A percentile compares a stretch with the other conserved stretches of the same genome.
Conservation (phyloP, 371 early-diverging fungal genomes). For the Rhizopus sp. region DNA sequence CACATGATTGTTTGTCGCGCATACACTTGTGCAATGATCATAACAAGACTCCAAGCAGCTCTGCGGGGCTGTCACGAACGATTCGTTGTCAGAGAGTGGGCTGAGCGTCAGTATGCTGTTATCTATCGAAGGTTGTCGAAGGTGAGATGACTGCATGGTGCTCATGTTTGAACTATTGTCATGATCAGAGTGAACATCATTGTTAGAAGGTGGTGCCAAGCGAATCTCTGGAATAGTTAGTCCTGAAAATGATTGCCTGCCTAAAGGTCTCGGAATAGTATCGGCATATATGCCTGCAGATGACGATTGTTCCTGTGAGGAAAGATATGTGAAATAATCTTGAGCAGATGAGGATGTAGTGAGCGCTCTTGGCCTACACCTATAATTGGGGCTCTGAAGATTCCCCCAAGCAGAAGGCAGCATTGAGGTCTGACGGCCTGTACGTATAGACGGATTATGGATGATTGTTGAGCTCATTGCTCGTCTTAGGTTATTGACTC, state of each 20-base stretch:
- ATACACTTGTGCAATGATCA: slow-evolving; percentile 1
- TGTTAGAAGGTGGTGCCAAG: slow-evolving; percentile 34
- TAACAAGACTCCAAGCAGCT: slow-evolving; percentile 21
- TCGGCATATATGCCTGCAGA: neutral
- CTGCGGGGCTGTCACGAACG: slow-evolving; percentile 35
- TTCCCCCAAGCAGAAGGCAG: slow-evolving; percentile 30
- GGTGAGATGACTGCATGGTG: no score
- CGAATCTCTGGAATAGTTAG: slow-evolving; percentile 42
- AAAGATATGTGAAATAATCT: slow-evolving; percentile 47
- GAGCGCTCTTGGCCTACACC: neutral
- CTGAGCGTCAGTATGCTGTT: slow-evolving; percentile 19
- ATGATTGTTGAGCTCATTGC: slow-evolving; percentile 26
- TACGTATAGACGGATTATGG: neutral
- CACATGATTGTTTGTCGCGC: neutral
- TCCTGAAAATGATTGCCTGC: slow-evolving; percentile 3
- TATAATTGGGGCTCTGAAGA: neutral
- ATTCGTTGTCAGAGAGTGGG: slow-evolving; percentile 27
- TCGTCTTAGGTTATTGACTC: slow-evolving; percentile 34
- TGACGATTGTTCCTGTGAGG: slow-evolving; percentile 23
- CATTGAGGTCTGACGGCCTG: slow-evolving; percentile 34
- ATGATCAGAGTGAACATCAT: neutral
- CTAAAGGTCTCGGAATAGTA: neutral
- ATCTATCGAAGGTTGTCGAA: neutral
- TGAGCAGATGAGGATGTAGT: slow-evolving; percentile 7
- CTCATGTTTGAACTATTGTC: no score